Conservation (phyloP, 495 filamentous ascomycete genomes). For the Tuber aestivum region DNA sequence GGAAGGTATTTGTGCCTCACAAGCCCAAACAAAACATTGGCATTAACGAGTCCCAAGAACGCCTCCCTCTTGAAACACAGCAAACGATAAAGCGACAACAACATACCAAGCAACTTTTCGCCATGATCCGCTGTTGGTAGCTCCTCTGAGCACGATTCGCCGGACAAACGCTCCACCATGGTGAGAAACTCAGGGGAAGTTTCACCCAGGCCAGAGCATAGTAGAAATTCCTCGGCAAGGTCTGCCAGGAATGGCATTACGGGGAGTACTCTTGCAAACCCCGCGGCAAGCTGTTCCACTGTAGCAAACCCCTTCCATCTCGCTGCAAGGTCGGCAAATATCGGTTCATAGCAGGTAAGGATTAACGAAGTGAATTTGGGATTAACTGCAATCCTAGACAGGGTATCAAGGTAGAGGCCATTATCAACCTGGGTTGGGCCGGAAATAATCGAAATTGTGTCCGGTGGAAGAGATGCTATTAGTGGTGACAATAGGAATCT, state of each 20-base stretch:
- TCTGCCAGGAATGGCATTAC: constrained; percentile 33
- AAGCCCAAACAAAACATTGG: constrained; percentile 24
- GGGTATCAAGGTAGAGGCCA: constrained; percentile 35
- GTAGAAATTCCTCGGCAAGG: constrained; percentile 33
- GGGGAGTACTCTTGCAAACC: constrained; percentile 38
- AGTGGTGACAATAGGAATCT: constrained; percentile 23
- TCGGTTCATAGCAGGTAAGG: constrained; percentile 32
- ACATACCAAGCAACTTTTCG: constrained; percentile 15
- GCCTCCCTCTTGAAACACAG: constrained; percentile 34
- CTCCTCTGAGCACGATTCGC: not conserved
- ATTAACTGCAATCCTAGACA: constrained; percentile 33
- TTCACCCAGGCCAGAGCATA: not conserved
- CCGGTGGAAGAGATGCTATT: constrained; percentile 24
- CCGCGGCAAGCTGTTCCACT: constrained; percentile 22
- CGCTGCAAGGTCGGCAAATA: constrained; percentile 38
- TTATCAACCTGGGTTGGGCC: constrained; percentile 6
- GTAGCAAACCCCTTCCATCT: constrained; percentile 35
- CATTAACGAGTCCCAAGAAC: constrained; percentile 29
- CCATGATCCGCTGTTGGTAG: constrained; percentile 4
- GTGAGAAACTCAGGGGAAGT: constrained; percentile 8
- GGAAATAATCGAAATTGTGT: constrained; percentile 18
- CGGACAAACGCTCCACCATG: constrained; percentile 7
- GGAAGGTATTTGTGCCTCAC: constrained; percentile 43
- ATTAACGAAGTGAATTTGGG: constrained; percentile 36
- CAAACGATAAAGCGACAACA: constrained; percentile 37